phyloP scores from a whole-genome alignment of 768 basidiomycete species.

The Tremella fuciformis region DNA sequence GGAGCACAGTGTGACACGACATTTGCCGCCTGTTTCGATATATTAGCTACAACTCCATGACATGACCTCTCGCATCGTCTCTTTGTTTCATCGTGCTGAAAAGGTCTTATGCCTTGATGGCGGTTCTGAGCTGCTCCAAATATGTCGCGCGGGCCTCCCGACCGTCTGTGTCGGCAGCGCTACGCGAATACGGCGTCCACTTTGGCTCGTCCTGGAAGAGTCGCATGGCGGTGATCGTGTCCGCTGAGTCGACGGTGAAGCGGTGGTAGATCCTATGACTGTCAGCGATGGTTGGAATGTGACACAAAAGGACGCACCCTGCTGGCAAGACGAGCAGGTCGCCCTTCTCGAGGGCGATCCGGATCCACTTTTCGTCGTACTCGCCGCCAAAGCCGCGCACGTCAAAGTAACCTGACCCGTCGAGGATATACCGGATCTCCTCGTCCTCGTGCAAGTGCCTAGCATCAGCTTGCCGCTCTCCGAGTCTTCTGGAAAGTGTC shows the following conservation, averaged over 20 bases:
- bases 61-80: no score
- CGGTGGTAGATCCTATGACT: conserved; percentile 72
- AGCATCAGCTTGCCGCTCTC: conserved; percentile 5
- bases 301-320: conserved; percentile 56
- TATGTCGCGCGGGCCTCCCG: conserved; percentile 34
- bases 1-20: no score
- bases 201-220: conserved; percentile 93
- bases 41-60: no score
- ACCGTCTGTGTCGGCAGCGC: conserved; percentile 53
- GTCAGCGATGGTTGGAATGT: background rate
- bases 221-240: conserved; percentile 72
- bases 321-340: conserved; percentile 84
- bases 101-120: background rate
- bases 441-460: conserved; percentile 96
- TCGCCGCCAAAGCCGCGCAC: conserved; percentile 64
- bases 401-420: conserved; percentile 89
- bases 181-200: conserved; percentile 76
- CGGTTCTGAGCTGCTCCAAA: conserved; percentile 27
- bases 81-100: no score
- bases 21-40: no score
- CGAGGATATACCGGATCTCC: conserved; percentile 83
- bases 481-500: conserved; percentile 31
- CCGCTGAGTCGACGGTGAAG: conserved; percentile 77
- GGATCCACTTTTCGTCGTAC: conserved; percentile 64
- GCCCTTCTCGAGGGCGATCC: conserved; percentile 69